Evolutionary conservation across 768 basidiomycete genomes (phyloP), one percentile per base, ranked within the genome.

Genomic region (Podaxis carcinomalis): DNA sequence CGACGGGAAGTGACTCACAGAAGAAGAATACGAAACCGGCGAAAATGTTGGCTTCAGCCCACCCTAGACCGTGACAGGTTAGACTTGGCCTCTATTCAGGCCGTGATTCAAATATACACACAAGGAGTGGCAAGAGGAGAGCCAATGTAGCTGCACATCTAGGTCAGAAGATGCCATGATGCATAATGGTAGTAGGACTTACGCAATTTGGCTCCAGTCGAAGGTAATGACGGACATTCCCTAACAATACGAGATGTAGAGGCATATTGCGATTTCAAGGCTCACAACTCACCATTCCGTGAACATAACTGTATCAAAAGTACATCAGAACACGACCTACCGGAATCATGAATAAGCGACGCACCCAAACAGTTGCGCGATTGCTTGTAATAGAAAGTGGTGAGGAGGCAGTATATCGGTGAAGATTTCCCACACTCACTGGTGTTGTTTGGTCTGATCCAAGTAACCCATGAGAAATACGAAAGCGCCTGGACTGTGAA

Each of bases 41-140:
- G 4, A 79, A 74, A 56, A 90, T 75, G 70, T 90, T 90, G 1
- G 84, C 88, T 65, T 86, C 83, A 2, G 87, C 87, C 88, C 88
- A 90, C 87, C 88, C 70, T 72, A 54, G 56, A 65, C 53, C 46
- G 59, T 16, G 35, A 42, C 37, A 50, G 63, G 35, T 16, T 37
- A 44, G 42, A 4, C 42, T 19, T 44, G 19, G n/a, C 19, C 42
- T 6, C 4, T 19, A 19, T 44, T 44, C n/a, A 5, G 6, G 9
- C n/a, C 42, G 7, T 19, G n/a, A 44, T 19, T 40, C 16, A 5
- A 44, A 16, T 44, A 19, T 19, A 54, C 68, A 25, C 63, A 77
- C 77, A 78, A 46, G 77, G 78, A 16, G 77, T 79, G 21, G 78
- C 77, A 32, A 79, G 72, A 2, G 89, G 89, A 49, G 80, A 81